These are phyloP conservation scores for Stramenopiles sp. DNA, from an alignment of 352 stramenopile species.

Conservation along the genomic window DNA sequence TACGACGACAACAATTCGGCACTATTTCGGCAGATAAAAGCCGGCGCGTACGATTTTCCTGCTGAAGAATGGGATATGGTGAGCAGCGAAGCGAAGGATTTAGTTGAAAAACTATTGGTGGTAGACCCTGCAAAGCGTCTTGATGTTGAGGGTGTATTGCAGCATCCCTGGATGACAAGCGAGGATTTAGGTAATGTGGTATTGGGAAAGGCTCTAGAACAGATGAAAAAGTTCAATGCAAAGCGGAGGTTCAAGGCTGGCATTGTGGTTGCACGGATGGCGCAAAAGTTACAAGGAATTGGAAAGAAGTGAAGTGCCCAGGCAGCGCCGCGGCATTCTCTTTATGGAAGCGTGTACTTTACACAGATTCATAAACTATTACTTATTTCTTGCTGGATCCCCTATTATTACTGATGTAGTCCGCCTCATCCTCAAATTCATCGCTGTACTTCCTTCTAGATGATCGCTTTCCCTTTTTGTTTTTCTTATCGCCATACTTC, in stretches of 20 bases:
- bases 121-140: not conserved
- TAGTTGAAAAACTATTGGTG: not conserved
- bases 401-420: too few species aligned
- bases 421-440: too few species aligned
- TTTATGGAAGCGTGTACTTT: too few species aligned
- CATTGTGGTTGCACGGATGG: not conserved
- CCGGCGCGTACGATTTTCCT: constrained; percentile 32
- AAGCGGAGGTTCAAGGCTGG: not conserved
- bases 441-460: too few species aligned
- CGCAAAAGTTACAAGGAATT: not conserved
- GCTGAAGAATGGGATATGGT: constrained; percentile 54
- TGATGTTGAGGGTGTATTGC: not conserved
- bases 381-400: too few species aligned
- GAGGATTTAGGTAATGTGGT: not conserved
- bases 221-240: constrained; percentile 2
- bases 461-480: not conserved
- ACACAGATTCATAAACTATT: too few species aligned
- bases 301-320: not conserved
- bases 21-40: constrained; percentile 20
- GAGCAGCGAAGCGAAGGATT: constrained; percentile 39
- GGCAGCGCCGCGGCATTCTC: too few species aligned
- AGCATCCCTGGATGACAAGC: not conserved
- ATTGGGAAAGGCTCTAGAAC: not conserved
- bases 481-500: not conserved
- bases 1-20: constrained; percentile 16